Evolutionary conservation across 768 basidiomycete genomes (phyloP).

Genomic region (Kwoniella sp.): DNA sequence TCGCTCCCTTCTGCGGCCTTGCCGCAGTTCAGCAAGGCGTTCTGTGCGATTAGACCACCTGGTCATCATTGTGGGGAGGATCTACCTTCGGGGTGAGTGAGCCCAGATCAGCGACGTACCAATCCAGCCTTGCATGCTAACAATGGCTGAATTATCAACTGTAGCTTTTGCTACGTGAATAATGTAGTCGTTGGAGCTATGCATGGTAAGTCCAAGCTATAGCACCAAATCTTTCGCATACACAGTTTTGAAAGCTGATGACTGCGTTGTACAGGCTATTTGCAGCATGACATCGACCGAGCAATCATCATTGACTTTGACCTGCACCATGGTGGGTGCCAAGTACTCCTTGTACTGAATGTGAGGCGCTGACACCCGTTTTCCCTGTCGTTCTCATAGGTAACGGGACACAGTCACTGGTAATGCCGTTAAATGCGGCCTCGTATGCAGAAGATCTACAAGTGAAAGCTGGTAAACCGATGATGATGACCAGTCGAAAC

Average conservation of each 20-base stretch:
- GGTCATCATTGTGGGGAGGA: conserved; percentile 95
- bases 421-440: conserved; percentile 89
- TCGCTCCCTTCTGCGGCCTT: neutral
- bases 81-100: conserved; percentile 68
- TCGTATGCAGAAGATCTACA: conserved; percentile 68
- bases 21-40: conserved; percentile 59
- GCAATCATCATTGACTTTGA: conserved; percentile 90
- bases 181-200: conserved; percentile 89
- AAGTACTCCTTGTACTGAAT: neutral
- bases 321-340: conserved; percentile 72
- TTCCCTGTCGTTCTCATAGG: conserved; percentile 56
- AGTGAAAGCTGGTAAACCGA: conserved; percentile 52
- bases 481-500: conserved; percentile 26
- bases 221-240: neutral
- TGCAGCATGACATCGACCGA: conserved; percentile 74
- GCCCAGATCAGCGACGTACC: neutral
- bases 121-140: no score
- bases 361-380: no score
- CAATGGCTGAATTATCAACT: neutral
- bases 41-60: conserved; percentile 84
- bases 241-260: neutral
- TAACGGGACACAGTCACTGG: conserved; percentile 90
- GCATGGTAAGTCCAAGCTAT: conserved; percentile 65
- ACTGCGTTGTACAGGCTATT: conserved; percentile 64
- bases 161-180: conserved; percentile 84